Evolutionary conservation across 2,329 filamentous ascomycete genomes (phyloP).

Genomic region (Sporothrix inflata): DNA sequence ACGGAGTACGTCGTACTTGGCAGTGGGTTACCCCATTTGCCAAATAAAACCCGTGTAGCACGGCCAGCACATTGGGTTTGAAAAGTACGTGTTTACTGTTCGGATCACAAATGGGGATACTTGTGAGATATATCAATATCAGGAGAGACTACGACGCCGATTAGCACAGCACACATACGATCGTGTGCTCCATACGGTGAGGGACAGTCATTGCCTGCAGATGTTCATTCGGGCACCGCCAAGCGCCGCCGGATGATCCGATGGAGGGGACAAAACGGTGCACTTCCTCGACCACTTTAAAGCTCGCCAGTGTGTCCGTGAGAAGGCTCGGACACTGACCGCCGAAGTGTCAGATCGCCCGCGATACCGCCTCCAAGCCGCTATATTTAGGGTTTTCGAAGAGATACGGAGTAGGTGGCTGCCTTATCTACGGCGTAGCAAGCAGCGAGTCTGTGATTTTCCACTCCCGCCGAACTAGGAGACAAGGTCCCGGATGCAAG

Average conservation of each 20-base stretch:
- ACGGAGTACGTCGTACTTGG: too few relatives aligned
- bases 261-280: not conserved
- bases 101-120: not conserved
- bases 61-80: not conserved
- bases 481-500: not conserved
- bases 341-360: conserved; percentile 1
- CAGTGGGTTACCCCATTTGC: not conserved
- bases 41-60: conserved; percentile 1
- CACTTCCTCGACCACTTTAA: not conserved
- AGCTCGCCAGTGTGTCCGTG: not conserved
- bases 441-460: not conserved
- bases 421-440: not conserved
- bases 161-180: not conserved
- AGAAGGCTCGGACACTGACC: not conserved
- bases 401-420: not conserved
- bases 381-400: not conserved
- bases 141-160: not conserved
- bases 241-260: not conserved
- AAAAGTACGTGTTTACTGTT: not conserved
- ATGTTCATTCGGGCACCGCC: not conserved
- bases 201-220: not conserved
- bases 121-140: not conserved
- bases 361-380: not conserved
- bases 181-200: not conserved
- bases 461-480: conserved; percentile 8